phyloP scores from a whole-genome alignment of 306 rosid species.

The Medicago truncatula region MtrunA17r5.0-ANR NC_053042.1:28307001-28307500 shows the following conservation, averaged over 20 bases:
- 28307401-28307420: slow-evolving; percentile 39
- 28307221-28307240: background rate
- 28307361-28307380: slow-evolving; percentile 34
- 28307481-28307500: slow-evolving; percentile 67
- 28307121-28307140: background rate
- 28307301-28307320: slow-evolving; percentile 34
- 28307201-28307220: too few relatives aligned
- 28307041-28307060: slow-evolving; percentile 60
- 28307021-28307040: slow-evolving; percentile 43
- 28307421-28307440: slow-evolving; percentile 41
- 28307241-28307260: background rate
- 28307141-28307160: background rate
- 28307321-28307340: slow-evolving; percentile 40
- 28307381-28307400: slow-evolving; percentile 44
- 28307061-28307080: background rate
- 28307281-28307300: slow-evolving; percentile 45
- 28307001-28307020: slow-evolving; percentile 67
- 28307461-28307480: slow-evolving; percentile 53
- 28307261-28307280: slow-evolving; percentile 51
- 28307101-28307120: background rate
- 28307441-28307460: slow-evolving; percentile 45
- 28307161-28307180: too few relatives aligned
- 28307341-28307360: slow-evolving; percentile 39
- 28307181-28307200: too few relatives aligned
- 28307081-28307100: slow-evolving; percentile 7